Conservation (phyloP, 352 stramenopile genomes). For the Phytophthora sp. region DNA sequence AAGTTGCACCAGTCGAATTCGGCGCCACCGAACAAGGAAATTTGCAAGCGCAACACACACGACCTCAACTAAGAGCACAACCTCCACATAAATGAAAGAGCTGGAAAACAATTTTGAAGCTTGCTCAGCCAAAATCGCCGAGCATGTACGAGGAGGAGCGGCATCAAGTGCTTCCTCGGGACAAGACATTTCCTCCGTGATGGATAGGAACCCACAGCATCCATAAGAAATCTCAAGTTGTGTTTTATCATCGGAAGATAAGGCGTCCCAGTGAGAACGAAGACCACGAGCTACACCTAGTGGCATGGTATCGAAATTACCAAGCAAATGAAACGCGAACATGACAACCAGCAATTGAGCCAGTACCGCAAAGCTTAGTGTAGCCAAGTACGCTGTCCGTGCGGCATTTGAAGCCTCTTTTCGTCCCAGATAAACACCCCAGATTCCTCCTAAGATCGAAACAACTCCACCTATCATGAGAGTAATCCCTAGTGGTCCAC, state of each 20-base stretch:
- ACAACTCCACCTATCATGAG: conserved; percentile 32
- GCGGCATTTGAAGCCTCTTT: conserved; percentile 34
- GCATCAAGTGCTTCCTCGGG: conserved; percentile 57
- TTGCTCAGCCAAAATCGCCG: conserved; percentile 26
- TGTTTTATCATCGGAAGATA: conserved; percentile 21
- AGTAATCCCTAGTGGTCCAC: conserved; percentile 38
- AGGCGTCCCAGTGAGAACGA: conserved; percentile 30
- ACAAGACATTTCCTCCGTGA: conserved; percentile 42
- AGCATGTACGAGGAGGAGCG: conserved; percentile 45
- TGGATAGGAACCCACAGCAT: conserved; percentile 56
- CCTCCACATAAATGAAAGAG: conserved; percentile 46
- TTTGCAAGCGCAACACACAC: conserved; percentile 46
- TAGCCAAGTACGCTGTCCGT: conserved; percentile 37
- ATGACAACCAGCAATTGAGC: conserved; percentile 41
- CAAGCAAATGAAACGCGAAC: conserved; percentile 44
- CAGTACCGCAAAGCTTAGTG: conserved; percentile 37
- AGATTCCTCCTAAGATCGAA: conserved; percentile 26
- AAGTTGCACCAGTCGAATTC: conserved; percentile 47
- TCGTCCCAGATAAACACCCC: conserved; percentile 31
- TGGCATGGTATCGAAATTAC: conserved; percentile 46
- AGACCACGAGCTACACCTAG: conserved; percentile 28
- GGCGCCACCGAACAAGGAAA: conserved; percentile 57
- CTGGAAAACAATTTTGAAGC: conserved; percentile 39
- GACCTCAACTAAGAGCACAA: conserved; percentile 43
- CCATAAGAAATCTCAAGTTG: conserved; percentile 51